These are phyloP conservation scores for Juglanconis sp. DNA, from an alignment of 2,329 filamentous ascomycete species.

Conservation along the genomic window DNA sequence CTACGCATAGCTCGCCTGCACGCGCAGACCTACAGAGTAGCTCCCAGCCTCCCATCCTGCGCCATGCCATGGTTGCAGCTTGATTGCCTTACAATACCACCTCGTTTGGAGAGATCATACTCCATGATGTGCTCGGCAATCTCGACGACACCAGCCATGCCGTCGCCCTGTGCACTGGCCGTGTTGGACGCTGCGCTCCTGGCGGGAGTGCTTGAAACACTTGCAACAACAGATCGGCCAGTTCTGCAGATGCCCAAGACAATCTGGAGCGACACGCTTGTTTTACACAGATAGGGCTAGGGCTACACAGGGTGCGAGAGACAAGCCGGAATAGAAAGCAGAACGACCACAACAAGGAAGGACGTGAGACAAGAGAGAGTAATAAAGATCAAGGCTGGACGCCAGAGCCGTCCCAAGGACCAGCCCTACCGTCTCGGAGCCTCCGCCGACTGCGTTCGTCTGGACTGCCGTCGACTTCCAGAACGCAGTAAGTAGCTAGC, in stretches of 20 bases:
- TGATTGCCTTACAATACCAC: background rate
- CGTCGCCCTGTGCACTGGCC: background rate
- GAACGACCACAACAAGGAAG: too few species aligned
- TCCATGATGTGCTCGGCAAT: background rate
- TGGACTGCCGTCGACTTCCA: background rate
- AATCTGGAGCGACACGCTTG: background rate
- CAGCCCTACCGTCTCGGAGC: background rate
- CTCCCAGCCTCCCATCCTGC: background rate
- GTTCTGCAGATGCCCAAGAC: background rate
- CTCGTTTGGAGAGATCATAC: background rate
- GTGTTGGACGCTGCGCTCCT: background rate
- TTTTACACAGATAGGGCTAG: background rate
- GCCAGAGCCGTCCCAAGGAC: background rate
- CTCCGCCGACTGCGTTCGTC: background rate
- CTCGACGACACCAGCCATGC: background rate
- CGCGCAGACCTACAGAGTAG: too few species aligned
- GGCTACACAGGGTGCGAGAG: background rate
- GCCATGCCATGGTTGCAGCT: background rate
- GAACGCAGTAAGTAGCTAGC: background rate
- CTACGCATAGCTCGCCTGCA: too few species aligned
- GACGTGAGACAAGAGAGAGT: too few species aligned
- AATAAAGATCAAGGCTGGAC: background rate
- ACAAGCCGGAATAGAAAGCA: background rate
- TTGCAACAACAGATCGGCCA: slow-evolving; percentile 2
- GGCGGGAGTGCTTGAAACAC: slow-evolving; percentile 2